Percentiles rank a stretch among this genome's conserved stretches.
Conservation (phyloP, 176 grass and related monocot genomes). For the Oryza nivara region DNA sequence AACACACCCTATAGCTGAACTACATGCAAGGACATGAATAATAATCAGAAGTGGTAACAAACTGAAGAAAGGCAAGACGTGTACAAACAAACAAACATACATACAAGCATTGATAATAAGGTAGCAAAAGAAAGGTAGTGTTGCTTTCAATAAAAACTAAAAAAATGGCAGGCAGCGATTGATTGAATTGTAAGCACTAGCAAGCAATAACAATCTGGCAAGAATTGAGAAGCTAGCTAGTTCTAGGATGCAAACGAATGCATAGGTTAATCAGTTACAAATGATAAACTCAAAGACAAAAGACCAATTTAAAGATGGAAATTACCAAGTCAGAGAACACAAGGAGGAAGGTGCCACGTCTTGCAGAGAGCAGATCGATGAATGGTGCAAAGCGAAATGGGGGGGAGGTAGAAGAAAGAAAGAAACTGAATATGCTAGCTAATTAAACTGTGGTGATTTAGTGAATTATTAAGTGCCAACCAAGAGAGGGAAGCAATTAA, state of each 20-base stretch:
- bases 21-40: background rate
- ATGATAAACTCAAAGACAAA: background rate
- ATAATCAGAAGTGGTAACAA: background rate
- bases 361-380: background rate
- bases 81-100: background rate
- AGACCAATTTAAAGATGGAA: background rate
- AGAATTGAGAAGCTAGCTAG: constrained; percentile 15
- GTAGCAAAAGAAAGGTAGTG: background rate
- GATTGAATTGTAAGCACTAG: constrained; percentile 19
- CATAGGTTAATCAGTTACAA: background rate
- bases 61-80: constrained; percentile 1
- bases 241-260: background rate
- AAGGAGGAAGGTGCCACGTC: background rate
- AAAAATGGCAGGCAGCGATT: background rate
- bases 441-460: constrained; percentile 24
- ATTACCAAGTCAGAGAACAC: background rate
- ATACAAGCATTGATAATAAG: background rate
- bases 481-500: constrained; percentile 42
- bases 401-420: background rate
- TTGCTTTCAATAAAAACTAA: background rate
- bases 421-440: constrained; percentile 3
- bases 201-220: constrained; percentile 16
- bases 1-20: background rate
- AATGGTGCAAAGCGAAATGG: background rate
- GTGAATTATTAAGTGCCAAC: constrained; percentile 48